phyloP scores from a whole-genome alignment of 768 basidiomycete genomes.

The Phlebiopsis gigantea region DNA sequence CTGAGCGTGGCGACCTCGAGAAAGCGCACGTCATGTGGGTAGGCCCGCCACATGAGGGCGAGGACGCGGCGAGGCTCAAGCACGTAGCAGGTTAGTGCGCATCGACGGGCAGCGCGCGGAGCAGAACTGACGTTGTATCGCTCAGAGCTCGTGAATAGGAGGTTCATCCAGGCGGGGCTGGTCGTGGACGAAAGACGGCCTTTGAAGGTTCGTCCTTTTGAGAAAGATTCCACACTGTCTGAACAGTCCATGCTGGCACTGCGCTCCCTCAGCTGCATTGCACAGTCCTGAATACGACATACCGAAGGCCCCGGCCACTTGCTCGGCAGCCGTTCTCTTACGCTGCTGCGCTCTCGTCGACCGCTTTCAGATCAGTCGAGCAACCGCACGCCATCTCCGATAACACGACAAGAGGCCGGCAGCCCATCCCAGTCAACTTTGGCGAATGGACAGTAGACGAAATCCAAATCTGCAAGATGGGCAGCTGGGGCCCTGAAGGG shows the following conservation, averaged over 20 bases:
- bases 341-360: slow-evolving; percentile 28
- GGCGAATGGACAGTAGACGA: slow-evolving; percentile 51
- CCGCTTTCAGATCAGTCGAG: slow-evolving; percentile 18
- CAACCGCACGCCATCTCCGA: not conserved
- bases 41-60: slow-evolving; percentile 37
- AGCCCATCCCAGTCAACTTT: slow-evolving; percentile 36
- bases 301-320: slow-evolving; percentile 24
- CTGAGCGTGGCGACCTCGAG: slow-evolving; percentile 29
- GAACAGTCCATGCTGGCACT: too few relatives aligned
- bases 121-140: slow-evolving; percentile 19
- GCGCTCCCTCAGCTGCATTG: slow-evolving; percentile 35
- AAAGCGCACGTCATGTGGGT: slow-evolving; percentile 53
- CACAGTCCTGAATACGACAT: slow-evolving; percentile 31
- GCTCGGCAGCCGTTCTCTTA: slow-evolving; percentile 40
- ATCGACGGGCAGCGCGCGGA: not conserved
- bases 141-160: slow-evolving; percentile 28
- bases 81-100: slow-evolving; percentile 30
- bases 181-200: slow-evolving; percentile 28
- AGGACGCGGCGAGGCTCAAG: slow-evolving; percentile 27
- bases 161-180: slow-evolving; percentile 28
- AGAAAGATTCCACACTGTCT: too few relatives aligned
- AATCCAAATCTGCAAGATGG: slow-evolving; percentile 68
- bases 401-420: not conserved
- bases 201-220: slow-evolving; percentile 26
- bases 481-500: slow-evolving; percentile 55